Percentiles rank a stretch among this genome's conserved stretches.
Evolutionary conservation across 257 asterid species (phyloP).

Genomic region (Avicennia marina): DNA sequence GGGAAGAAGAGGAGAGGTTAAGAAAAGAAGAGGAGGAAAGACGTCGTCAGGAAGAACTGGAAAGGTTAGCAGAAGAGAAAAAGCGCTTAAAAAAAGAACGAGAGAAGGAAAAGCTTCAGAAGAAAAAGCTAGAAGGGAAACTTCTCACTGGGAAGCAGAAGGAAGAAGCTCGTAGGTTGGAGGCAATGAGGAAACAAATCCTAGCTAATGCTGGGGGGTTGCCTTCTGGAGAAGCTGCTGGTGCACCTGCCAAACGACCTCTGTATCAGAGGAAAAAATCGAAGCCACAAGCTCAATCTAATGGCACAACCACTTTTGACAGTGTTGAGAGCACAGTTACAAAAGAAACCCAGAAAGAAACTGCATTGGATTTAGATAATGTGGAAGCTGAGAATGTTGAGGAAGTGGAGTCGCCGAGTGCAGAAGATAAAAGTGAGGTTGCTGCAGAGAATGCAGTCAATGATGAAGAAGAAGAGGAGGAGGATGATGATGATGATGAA

Average conservation of each 20-base stretch:
- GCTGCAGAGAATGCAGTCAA: slow-evolving; percentile 55
- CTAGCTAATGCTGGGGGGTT: slow-evolving; percentile 56
- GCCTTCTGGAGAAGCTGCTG: slow-evolving; percentile 44
- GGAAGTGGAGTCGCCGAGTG: slow-evolving; percentile 32
- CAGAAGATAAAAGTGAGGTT: slow-evolving; percentile 36
- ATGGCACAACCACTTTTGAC: slow-evolving; percentile 50
- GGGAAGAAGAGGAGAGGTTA: slow-evolving; percentile 76
- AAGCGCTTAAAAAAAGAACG: slow-evolving; percentile 81
- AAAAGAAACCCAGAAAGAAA: slow-evolving; percentile 38
- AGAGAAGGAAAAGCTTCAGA: slow-evolving; percentile 77
- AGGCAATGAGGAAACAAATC: slow-evolving; percentile 83
- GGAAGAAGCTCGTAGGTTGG: slow-evolving; percentile 86
- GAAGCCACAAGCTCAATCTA: slow-evolving; percentile 56
- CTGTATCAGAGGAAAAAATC: slow-evolving; percentile 68
- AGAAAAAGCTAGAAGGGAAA: slow-evolving; percentile 84
- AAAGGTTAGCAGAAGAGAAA: slow-evolving; percentile 72
- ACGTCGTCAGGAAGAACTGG: slow-evolving; percentile 61
- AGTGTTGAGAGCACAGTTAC: slow-evolving; percentile 37
- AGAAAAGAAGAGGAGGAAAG: slow-evolving; percentile 96
- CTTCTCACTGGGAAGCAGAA: slow-evolving; percentile 80
- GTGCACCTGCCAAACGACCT: slow-evolving; percentile 59
- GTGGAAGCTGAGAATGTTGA: slow-evolving; percentile 36
- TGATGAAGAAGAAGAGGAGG: slow-evolving; percentile 37
- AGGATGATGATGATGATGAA: slow-evolving; percentile 61
- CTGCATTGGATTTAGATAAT: slow-evolving; percentile 31